Evolutionary conservation across 2,329 filamentous ascomycete genomes (phyloP), one percentile per base, ranked within the genome.

Genomic region (Alternaria viburni): DNA sequence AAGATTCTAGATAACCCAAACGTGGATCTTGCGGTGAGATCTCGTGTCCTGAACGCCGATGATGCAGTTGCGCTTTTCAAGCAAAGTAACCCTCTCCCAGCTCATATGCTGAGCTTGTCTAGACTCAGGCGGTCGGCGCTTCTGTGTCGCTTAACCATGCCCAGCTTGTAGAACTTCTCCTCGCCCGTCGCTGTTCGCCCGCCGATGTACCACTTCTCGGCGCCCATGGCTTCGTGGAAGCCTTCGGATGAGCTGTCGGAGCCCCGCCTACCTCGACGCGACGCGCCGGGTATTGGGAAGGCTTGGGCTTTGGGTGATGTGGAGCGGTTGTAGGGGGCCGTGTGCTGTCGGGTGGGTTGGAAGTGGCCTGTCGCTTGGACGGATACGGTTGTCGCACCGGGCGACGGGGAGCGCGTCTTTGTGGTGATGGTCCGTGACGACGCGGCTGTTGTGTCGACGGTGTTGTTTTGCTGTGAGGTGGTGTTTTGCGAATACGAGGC

Each of bases 171-270:
- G 81, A 93, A 93, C 73, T 88, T 87, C 77, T 94, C 91, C 74
- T 94, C 91, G n/a, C 91, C 91, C 1, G 82, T 86, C 1, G 91
- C 90, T 26, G 91, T 93, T 74, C 90, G 83, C 7, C 91, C 91
- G 21, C 91, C 91, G 58, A 94, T 91, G 74, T 93, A 94, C 90
- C 91, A 93, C 81, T 92, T 93, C 68, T 94, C 91, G 2, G 87
- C 86, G 3, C 90, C 90, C 52, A 89, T 79, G 36, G 89, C 89
- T 65, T 93, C 91, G 56, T 90, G 84, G 77, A 93, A 93, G 2
- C 91, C 91, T 73, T 93, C 91, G 57, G 86, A 89, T 66, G 88
- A 91, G 79, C 89, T 92, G 70, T 93, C 91, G 69, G 90, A 93
- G 25, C 91, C 91, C 59, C 91, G 85, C 59, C 90, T 84, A 70